Base-by-base conservation (phyloP, 2,329 filamentous ascomycete genomes). In the Monilinia fructigena region DNA sequence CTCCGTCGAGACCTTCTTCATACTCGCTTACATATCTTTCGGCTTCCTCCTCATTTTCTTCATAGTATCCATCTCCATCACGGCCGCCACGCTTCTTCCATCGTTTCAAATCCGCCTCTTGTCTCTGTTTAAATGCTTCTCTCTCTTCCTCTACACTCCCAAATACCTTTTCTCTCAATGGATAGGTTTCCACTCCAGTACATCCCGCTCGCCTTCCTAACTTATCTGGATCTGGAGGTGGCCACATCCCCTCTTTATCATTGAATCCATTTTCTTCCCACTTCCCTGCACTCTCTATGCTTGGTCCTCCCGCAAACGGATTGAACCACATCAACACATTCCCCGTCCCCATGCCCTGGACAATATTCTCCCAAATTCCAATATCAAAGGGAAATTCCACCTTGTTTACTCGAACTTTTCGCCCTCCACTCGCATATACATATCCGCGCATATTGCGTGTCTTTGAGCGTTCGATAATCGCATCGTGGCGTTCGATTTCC, bases 331-430 rank as follows among this genome's bases (percentile, higher is more conserved):
- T 75, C 0, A 92, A 70, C 0, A 85, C 72, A 74, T 91, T 92
- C 10, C 75, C 70, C 0, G 85, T 88, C 4, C 90, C 90, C 89
- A 95, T 93, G 20, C 87, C 89, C 74, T 91, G 88, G 20, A 83
- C 82, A 75, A 94, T 82, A 76, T 96, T 96, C 47, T 79, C 76
- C 79, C 86, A 92, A 72, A 95, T 80, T 60, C 90, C 90, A 55
- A 94, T 79, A 73, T 96, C 91, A 77, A 93, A 95, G 0, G 91
- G 92, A 72, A 92, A 95, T 76, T 94, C 90, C 72, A 93, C 85
- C 63, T 82, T 84, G 66, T 84, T 80, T 54, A 90, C 82, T 14
- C 80, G 78, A 2, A 88, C 77, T 55, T 82, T 78, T 72, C 77
- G 80, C 6, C 84, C 83, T 5, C 83, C 83, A 38, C 81, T 79